Conservation (phyloP, 805 yeast species). For the Candida alai region DNA sequence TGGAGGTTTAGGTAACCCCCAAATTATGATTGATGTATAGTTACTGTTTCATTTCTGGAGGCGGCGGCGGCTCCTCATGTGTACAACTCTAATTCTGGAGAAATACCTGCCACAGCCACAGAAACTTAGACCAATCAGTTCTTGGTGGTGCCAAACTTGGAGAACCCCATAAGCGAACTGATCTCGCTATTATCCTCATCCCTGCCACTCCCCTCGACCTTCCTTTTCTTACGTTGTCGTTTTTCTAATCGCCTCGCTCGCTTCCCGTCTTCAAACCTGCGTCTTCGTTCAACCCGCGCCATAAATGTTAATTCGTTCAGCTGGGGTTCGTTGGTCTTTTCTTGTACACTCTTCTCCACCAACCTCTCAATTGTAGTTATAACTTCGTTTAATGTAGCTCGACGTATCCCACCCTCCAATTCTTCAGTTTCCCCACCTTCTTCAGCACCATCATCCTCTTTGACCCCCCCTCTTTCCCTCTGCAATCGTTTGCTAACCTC, state of each 20-base stretch:
- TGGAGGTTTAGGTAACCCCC: no score
- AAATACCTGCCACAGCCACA: no score
- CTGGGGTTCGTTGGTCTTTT: constrained; percentile 9
- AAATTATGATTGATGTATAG: no score
- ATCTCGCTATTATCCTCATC: constrained; percentile 13
- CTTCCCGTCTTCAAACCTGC: constrained; percentile 34
- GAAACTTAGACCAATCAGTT: constrained; percentile 5
- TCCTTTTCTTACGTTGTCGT: constrained; percentile 16
- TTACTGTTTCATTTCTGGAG: no score
- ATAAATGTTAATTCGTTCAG: constrained; percentile 27
- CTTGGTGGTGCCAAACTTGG: constrained; percentile 51
- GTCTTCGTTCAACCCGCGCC: constrained; percentile 38
- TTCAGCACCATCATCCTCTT: constrained; percentile 8
- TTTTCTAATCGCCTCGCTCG: constrained; percentile 24
- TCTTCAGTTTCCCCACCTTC: constrained; percentile 14
- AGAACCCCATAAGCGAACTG: constrained; percentile 54
- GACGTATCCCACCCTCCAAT: constrained; percentile 32
- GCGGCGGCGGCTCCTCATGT: background rate
- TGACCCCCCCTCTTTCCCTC: constrained; percentile 7
- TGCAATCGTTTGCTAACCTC: constrained; percentile 6
- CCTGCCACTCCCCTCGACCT: constrained; percentile 13
- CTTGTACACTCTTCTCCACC: constrained; percentile 17
- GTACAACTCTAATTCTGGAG: background rate
- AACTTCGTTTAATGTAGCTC: constrained; percentile 35
- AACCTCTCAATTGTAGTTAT: constrained; percentile 24